A percentile compares a stretch with the other conserved stretches of the same genome.
phyloP scores from a whole-genome alignment of 345 rosid species.

The Brassica napus region DNA sequence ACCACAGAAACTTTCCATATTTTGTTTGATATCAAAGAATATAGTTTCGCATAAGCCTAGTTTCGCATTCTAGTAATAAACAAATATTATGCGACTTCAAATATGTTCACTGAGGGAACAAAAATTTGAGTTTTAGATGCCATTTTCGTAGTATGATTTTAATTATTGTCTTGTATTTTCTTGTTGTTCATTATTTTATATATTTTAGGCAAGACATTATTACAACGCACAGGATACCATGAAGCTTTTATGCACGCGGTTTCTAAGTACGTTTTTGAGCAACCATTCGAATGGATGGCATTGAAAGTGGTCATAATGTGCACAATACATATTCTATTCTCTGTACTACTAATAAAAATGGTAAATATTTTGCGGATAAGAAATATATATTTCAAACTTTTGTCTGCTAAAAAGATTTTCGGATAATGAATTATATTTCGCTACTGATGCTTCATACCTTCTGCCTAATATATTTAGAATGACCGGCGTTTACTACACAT shows the following conservation, averaged over 20 bases:
- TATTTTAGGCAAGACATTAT: conserved; percentile 11
- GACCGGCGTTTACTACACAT: no score
- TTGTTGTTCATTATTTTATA: not conserved
- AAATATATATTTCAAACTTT: conserved; percentile 2
- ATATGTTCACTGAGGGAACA: not conserved
- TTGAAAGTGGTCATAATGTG: conserved; percentile 27
- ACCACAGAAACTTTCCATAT: not conserved
- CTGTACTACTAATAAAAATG: not conserved
- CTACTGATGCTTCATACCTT: conserved; percentile 9
- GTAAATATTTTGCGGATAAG: conserved; percentile 11
- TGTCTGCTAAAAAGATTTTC: not conserved
- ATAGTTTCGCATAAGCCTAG: not conserved
- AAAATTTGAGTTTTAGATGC: not conserved
- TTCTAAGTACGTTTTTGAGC: conserved; percentile 36
- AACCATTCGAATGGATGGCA: conserved; percentile 39
- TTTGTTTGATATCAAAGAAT: not conserved
- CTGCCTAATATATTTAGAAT: not conserved
- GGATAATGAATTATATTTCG: conserved; percentile 18
- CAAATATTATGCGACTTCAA: not conserved
- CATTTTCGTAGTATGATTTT: not conserved
- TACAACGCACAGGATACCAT: conserved; percentile 31
- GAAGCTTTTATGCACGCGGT: conserved; percentile 42
- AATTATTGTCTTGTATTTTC: not conserved
- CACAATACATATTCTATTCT: conserved; percentile 28
- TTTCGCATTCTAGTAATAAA: conserved; percentile 2